Evolutionary conservation across 371 early-diverging fungal species (phyloP).

Genomic region (Neoconidiobolus thromboides): DNA sequence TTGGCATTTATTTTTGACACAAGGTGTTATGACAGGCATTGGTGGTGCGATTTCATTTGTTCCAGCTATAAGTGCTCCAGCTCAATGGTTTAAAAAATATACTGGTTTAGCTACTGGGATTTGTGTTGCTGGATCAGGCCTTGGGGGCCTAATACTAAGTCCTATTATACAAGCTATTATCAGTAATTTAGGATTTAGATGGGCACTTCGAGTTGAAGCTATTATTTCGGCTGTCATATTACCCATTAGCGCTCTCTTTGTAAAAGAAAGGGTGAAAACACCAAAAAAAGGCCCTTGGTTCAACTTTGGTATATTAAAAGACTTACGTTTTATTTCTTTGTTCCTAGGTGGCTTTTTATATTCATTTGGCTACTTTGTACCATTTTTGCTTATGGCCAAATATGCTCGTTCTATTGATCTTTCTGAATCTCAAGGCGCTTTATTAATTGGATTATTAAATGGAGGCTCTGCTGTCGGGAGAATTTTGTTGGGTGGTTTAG

Average conservation of each 20-base stretch:
- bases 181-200: constrained; percentile 27
- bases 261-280: background rate
- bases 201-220: constrained; percentile 40
- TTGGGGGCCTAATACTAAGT: constrained; percentile 54
- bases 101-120: constrained; percentile 60
- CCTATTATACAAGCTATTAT: constrained; percentile 34
- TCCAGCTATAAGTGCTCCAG: constrained; percentile 30
- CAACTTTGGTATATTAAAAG: background rate
- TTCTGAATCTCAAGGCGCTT: constrained; percentile 16
- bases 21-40: constrained; percentile 27
- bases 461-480: constrained; percentile 41
- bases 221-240: constrained; percentile 26
- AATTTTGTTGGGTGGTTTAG: constrained; percentile 33
- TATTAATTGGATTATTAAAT: constrained; percentile 29
- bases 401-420: constrained; percentile 11
- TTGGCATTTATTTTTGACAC: constrained; percentile 34
- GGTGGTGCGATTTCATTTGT: constrained; percentile 33
- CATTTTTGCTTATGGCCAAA: background rate
- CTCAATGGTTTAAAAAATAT: constrained; percentile 49
- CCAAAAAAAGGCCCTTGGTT: background rate
- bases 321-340: constrained; percentile 9
- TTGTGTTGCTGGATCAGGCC: constrained; percentile 50
- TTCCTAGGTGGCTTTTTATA: constrained; percentile 7
- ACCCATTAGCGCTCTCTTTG: constrained; percentile 7
- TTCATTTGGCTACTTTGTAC: constrained; percentile 14